Evolutionary conservation across 108 stramenopile genomes (phyloP).

Genomic region (Chaetoceros muelleri): DNA sequence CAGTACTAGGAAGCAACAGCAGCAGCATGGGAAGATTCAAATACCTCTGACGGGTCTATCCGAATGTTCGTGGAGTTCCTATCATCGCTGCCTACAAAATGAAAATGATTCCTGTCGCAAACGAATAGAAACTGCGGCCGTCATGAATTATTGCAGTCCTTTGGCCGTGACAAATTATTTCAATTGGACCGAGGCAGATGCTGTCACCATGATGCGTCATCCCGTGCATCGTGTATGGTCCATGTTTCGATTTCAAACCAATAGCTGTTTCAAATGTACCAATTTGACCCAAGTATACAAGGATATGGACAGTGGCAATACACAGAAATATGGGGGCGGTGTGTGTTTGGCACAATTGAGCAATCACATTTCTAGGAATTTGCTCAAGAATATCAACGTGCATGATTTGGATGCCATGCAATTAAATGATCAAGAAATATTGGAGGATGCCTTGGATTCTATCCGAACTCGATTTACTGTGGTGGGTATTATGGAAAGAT

Average conservation of each 20-base stretch:
- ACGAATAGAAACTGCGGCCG: constrained; percentile 16
- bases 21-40: background rate
- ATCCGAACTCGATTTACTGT: constrained; percentile 47
- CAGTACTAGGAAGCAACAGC: background rate
- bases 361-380: constrained; percentile 58
- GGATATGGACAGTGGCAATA: constrained; percentile 35
- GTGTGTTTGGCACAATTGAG: constrained; percentile 45
- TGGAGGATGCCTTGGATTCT: constrained; percentile 54
- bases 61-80: constrained; percentile 26
- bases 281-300: constrained; percentile 46
- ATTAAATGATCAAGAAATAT: constrained; percentile 24
- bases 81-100: constrained; percentile 15
- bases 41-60: constrained; percentile 16
- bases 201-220: constrained; percentile 60
- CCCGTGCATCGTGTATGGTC: constrained; percentile 77
- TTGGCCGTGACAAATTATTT: constrained; percentile 40
- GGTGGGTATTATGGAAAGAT: constrained; percentile 58
- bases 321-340: background rate
- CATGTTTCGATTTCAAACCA: constrained; percentile 63
- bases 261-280: constrained; percentile 48
- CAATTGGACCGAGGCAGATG: constrained; percentile 39
- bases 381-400: constrained; percentile 33
- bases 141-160: constrained; percentile 64
- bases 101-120: constrained; percentile 9
- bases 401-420: constrained; percentile 30